A percentile compares a stretch with the other conserved stretches of the same genome.
Conservation (phyloP, 2,329 filamentous ascomycete genomes). For the Pyrenochaeta sp. region DNA sequence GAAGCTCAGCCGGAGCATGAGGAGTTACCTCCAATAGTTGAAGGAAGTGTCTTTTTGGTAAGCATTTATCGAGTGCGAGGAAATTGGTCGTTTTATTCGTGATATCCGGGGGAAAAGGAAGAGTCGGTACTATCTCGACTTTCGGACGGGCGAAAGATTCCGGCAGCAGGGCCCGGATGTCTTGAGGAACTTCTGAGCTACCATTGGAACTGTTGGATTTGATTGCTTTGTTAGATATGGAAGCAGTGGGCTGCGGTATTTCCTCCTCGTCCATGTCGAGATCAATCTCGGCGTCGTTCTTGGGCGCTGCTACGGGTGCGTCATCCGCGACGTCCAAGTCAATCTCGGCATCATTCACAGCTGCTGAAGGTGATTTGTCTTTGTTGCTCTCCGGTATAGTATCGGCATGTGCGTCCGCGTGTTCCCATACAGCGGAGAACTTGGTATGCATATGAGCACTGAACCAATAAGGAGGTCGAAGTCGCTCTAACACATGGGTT, state of each 20-base stretch:
- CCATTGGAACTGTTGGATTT: constrained; percentile 2
- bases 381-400: constrained; percentile 22
- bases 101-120: constrained; percentile 74
- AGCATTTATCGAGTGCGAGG: constrained; percentile 89
- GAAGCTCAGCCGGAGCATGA: constrained; percentile 32
- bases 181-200: constrained; percentile 61
- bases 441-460: constrained; percentile 89
- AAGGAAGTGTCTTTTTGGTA: constrained; percentile 80
- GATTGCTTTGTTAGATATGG: constrained; percentile 15
- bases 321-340: constrained; percentile 66
- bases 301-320: constrained; percentile 33
- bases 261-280: constrained; percentile 53
- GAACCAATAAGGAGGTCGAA: constrained; percentile 90
- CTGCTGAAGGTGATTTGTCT: constrained; percentile 12
- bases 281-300: constrained; percentile 49
- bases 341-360: constrained; percentile 66
- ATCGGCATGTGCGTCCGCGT: constrained; percentile 62
- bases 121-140: constrained; percentile 33
- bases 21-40: constrained; percentile 71
- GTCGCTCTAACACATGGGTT: constrained; percentile 77
- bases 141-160: constrained; percentile 69
- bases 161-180: constrained; percentile 77
- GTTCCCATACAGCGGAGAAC: constrained; percentile 71
- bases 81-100: constrained; percentile 83
- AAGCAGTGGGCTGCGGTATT: constrained; percentile 3